phyloP scores from a whole-genome alignment of 2,329 filamentous ascomycete species.

The Dactylonectria estremocensis region DNA sequence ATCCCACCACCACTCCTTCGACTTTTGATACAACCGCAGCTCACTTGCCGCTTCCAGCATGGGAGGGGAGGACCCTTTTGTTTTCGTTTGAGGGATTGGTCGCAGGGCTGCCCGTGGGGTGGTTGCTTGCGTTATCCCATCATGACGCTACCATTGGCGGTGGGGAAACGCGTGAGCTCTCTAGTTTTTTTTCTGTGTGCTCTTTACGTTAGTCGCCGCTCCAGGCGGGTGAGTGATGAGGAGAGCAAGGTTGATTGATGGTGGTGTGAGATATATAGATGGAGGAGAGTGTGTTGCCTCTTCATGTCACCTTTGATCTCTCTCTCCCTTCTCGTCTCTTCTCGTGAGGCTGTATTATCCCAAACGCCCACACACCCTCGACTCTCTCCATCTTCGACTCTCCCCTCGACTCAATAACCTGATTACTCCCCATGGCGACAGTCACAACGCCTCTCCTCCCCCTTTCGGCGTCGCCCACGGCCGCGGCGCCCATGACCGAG shows the following conservation, averaged over 20 bases:
- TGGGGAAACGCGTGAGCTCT: constrained; percentile 49
- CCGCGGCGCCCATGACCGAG: constrained; percentile 32
- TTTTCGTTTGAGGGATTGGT: constrained; percentile 19
- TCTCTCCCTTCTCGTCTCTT: neutral
- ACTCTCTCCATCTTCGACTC: neutral
- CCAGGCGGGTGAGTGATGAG: neutral
- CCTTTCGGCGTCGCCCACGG: constrained; percentile 43
- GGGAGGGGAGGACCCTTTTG: too few species aligned
- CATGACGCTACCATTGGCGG: constrained; percentile 36
- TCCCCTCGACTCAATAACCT: constrained; percentile 15
- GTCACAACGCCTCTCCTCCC: constrained; percentile 45
- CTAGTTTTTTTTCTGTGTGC: constrained; percentile 33
- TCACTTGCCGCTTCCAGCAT: too few species aligned
- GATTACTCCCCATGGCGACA: constrained; percentile 32
- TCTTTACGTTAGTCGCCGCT: constrained; percentile 11
- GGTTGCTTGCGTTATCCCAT: constrained; percentile 31
- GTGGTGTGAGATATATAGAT: neutral
- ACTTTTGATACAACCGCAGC: too few species aligned
- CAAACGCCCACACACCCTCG: neutral
- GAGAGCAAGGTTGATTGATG: neutral
- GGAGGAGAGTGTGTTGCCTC: neutral
- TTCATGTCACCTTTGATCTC: neutral
- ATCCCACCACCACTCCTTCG: neutral
- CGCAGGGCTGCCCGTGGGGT: neutral
- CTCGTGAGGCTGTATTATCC: neutral